These are phyloP conservation scores for Coniophora puteana DNA, from an alignment of 1,284 basidiomycete genomes.

Conservation along the genomic window DNA sequence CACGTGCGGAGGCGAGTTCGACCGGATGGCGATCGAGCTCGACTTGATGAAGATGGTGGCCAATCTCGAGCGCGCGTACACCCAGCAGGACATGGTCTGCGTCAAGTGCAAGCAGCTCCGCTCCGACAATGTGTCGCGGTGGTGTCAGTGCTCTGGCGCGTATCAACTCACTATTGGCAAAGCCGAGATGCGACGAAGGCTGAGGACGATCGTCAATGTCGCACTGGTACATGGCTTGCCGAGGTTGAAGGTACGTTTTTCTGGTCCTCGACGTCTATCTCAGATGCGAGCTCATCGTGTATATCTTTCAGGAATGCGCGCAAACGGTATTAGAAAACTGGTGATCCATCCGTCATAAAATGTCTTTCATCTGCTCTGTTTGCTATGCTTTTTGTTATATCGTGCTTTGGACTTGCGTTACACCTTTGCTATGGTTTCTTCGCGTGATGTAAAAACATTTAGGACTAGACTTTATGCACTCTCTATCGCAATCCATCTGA, in stretches of 20 bases:
- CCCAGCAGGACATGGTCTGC: slow-evolving; percentile 90
- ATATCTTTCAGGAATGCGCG: slow-evolving; percentile 46
- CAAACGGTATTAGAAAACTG: slow-evolving; percentile 44
- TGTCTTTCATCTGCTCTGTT: neutral
- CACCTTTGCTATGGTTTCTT: neutral
- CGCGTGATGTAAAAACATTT: no score
- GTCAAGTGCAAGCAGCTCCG: slow-evolving; percentile 86
- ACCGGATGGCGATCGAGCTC: slow-evolving; percentile 83
- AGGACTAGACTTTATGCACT: no score
- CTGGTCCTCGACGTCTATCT: neutral
- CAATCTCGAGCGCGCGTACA: slow-evolving; percentile 69
- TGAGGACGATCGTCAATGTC: slow-evolving; percentile 80
- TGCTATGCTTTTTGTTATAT: neutral
- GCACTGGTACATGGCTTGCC: slow-evolving; percentile 67
- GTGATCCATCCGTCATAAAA: slow-evolving; percentile 20
- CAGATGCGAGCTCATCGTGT: slow-evolving; percentile 9
- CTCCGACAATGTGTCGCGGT: slow-evolving; percentile 80
- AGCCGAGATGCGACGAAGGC: slow-evolving; percentile 62
- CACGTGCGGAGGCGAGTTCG: slow-evolving; percentile 85
- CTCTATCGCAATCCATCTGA: no score
- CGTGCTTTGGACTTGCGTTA: neutral
- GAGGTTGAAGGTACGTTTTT: slow-evolving; percentile 56
- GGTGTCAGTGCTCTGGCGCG: slow-evolving; percentile 86
- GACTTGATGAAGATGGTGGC: slow-evolving; percentile 78
- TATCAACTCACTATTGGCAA: slow-evolving; percentile 73